Base-by-base conservation (phyloP, 1,284 basidiomycete species). In the Tremellales sp. region DNA sequence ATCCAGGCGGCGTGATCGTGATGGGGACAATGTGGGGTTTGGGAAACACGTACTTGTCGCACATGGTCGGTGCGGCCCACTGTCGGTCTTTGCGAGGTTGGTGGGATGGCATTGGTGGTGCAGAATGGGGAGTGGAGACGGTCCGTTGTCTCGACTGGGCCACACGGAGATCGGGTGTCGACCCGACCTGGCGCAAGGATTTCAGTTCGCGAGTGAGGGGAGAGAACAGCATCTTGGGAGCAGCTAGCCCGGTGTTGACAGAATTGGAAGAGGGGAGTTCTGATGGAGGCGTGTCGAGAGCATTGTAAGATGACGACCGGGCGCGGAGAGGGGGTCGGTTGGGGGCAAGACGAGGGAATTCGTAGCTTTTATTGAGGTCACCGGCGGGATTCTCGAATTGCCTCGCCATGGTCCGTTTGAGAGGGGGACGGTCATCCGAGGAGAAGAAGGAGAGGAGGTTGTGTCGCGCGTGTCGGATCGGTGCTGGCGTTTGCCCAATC, bases 141-240 rank as follows among this genome's bases (percentile, higher is more conserved):
- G 56, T 53, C n/a, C 57, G 31, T 40, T 43, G 48, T 4, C 51
- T 53, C 12, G 34, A 43, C 13, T 52, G 21, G 18, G 3, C 25
- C 5, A 35, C 42, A 5, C 22, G 22, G n/a, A 22, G n/a, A 22
- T 40, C 26, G 29, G 29, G 5, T 26, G 33, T 35, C 16, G 12
- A 27, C 18, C 19, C 9, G 27, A 35, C 13, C 10, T 43, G 43
- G n/a, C 62, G 44, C n/a, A n/a, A n/a, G n/a, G n/a, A n/a, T n/a
- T n/a, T n/a, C 12, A 65, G 45, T 33, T 61, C 57, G 2, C 66
- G 53, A 12, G 56, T 47, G 13, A 67, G 34, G 4, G 67, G 68
- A 1, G 68, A 68, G 51, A 70, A 67, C 22, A 68, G 57, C 48
- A 70, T 56, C 38, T 58, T 66, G 1, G 60, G 64, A 12, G 57